Conservation (phyloP, 2,329 filamentous ascomycete genomes). For the Cytospora piceae region DNA sequence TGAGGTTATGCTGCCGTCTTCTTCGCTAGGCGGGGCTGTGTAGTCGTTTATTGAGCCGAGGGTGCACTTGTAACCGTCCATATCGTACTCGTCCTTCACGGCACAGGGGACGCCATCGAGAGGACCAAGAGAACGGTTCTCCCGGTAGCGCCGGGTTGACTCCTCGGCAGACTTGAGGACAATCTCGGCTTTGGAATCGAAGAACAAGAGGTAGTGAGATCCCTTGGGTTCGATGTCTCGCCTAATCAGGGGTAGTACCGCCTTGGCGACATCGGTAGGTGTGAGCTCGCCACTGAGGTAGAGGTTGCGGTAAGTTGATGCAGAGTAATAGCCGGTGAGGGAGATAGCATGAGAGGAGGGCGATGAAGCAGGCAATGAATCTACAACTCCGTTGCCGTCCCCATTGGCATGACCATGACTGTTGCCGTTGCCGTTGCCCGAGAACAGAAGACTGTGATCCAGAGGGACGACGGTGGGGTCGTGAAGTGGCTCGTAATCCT, state of each 20-base stretch:
- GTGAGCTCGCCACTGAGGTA: conserved; percentile 51
- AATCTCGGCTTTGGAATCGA: conserved; percentile 46
- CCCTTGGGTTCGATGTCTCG: conserved; percentile 44
- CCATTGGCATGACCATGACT: conserved; percentile 56
- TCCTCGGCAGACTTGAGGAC: conserved; percentile 49
- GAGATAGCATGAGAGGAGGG: conserved; percentile 22
- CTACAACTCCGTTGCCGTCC: conserved; percentile 30
- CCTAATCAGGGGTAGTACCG: conserved; percentile 51
- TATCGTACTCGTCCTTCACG: conserved; percentile 76
- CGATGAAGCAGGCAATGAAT: not conserved
- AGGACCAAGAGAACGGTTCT: conserved; percentile 61
- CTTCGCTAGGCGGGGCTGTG: conserved; percentile 48
- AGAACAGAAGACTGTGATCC: conserved; percentile 47
- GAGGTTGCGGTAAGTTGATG: conserved; percentile 49
- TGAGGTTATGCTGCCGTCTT: conserved; percentile 51
- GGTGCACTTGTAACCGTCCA: conserved; percentile 72
- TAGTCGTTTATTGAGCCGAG: conserved; percentile 67
- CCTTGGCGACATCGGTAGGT: conserved; percentile 49
- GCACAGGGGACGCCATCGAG: conserved; percentile 75
- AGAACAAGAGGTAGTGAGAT: conserved; percentile 49
- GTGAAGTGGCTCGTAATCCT: conserved; percentile 53
- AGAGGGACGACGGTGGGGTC: conserved; percentile 51
- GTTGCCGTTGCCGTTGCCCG: conserved; percentile 47
- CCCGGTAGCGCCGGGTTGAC: conserved; percentile 52
- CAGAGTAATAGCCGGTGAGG: conserved; percentile 47